phyloP scores from a whole-genome alignment of 257 asterid genomes.

The Scutellaria baicalensis region DNA sequence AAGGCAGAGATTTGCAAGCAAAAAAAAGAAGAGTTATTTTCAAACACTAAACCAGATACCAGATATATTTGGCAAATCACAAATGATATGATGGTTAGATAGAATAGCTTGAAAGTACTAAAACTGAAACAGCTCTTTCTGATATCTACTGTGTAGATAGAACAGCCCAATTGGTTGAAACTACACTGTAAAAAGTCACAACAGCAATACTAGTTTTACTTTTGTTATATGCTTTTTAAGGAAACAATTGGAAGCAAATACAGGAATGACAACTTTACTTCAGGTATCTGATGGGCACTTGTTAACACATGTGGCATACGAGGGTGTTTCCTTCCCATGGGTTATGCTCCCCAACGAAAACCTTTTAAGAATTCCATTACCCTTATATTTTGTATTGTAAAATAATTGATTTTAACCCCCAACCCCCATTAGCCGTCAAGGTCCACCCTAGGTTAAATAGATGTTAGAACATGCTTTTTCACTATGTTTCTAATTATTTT shows the following conservation, averaged over 20 bases:
- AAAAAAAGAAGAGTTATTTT: neutral
- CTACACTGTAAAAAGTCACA: neutral
- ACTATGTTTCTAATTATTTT: neutral
- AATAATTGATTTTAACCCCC: too few relatives aligned
- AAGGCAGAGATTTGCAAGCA: neutral
- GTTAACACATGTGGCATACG: too few relatives aligned
- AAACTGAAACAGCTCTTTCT: neutral
- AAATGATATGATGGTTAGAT: neutral
- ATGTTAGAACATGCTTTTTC: neutral
- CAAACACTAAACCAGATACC: neutral
- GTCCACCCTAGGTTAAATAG: neutral
- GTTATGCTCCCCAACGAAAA: too few relatives aligned
- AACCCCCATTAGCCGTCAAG: too few relatives aligned
- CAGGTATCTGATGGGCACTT: neutral
- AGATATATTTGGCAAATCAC: neutral
- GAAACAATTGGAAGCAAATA: slow-evolving; percentile 3
- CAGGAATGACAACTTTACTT: neutral
- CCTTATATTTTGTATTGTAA: too few relatives aligned
- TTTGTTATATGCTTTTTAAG: neutral
- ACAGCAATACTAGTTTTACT: neutral
- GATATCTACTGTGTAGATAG: neutral
- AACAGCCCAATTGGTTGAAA: neutral
- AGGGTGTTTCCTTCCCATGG: too few relatives aligned
- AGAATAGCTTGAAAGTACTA: neutral
- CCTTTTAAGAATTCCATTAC: too few relatives aligned